A percentile compares a stretch with the other conserved stretches of the same genome.
These are phyloP conservation scores for Glycine latifolia DNA, from an alignment of 306 rosid genomes.

Conservation along the genomic window DNA sequence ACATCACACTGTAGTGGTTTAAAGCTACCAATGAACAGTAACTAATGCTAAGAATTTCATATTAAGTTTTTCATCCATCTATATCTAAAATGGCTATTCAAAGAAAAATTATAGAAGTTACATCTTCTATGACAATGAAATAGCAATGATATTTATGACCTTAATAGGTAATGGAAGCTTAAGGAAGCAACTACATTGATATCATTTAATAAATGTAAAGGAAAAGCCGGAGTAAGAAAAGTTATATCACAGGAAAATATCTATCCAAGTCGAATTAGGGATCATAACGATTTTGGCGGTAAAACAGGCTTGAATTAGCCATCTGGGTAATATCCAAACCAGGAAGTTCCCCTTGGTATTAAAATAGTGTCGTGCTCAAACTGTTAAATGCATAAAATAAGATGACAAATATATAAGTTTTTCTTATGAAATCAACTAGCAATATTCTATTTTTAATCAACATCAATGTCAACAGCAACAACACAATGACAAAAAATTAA, in stretches of 20 bases:
- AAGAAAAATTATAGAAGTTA: slow-evolving; percentile 2
- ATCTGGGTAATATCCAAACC: slow-evolving; percentile 95
- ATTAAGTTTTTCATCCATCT: neutral
- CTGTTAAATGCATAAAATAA: slow-evolving; percentile 52
- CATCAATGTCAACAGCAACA: no score
- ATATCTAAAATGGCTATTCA: neutral
- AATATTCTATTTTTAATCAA: neutral
- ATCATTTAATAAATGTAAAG: no score
- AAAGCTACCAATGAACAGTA: slow-evolving; percentile 4
- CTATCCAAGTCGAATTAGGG: no score
- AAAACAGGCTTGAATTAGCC: slow-evolving; percentile 70
- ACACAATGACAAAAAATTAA: no score
- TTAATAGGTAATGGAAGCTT: no score
- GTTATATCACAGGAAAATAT: no score
- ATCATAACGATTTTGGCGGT: slow-evolving; percentile 66
- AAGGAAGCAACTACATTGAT: no score
- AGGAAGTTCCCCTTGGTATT: slow-evolving; percentile 86
- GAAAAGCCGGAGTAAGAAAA: no score
- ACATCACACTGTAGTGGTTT: neutral
- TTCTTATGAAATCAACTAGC: slow-evolving; percentile 16
- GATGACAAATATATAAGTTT: slow-evolving; percentile 28
- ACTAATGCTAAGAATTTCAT: slow-evolving; percentile 8
- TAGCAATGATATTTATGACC: no score
- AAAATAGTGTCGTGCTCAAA: slow-evolving; percentile 77
- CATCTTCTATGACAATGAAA: neutral